These are phyloP conservation scores for Terfezia boudieri DNA, from an alignment of 495 filamentous ascomycete species.

Conservation along the genomic window DNA sequence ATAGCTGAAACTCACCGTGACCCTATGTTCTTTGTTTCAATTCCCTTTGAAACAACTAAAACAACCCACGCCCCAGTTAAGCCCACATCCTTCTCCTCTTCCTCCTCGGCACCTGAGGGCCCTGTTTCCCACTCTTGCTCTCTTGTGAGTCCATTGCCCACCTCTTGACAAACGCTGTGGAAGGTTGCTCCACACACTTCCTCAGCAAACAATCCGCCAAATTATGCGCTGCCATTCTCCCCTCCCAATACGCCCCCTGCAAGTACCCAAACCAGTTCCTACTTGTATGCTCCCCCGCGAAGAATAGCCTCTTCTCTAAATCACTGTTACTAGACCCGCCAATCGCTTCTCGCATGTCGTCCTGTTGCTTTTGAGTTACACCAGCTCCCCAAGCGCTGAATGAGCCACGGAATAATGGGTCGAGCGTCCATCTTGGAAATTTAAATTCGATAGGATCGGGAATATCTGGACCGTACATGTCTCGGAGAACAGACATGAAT, in stretches of 20 bases:
- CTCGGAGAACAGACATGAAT: conserved; percentile 35
- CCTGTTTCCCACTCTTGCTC: not conserved
- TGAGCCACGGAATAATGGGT: conserved; percentile 44
- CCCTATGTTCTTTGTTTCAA: too few species aligned
- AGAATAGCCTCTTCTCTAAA: conserved; percentile 28
- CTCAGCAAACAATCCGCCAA: conserved; percentile 13
- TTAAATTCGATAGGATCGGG: conserved; percentile 46
- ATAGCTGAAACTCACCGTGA: too few species aligned
- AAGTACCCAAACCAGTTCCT: conserved; percentile 49
- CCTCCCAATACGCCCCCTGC: conserved; percentile 31
- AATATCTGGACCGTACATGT: conserved; percentile 42
- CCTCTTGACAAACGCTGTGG: conserved; percentile 5
- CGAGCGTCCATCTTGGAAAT: conserved; percentile 47
- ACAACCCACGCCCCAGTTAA: too few species aligned
- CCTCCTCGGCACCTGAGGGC: too few species aligned
- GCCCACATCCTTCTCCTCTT: too few species aligned
- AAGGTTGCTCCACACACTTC: conserved; percentile 4
- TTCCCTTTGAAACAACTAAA: too few species aligned
- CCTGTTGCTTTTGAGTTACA: conserved; percentile 42
- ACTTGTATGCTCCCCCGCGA: conserved; percentile 51
- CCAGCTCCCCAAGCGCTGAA: conserved; percentile 56
- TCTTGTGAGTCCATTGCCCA: conserved; percentile 4
- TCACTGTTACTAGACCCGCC: conserved; percentile 19
- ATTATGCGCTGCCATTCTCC: conserved; percentile 6
- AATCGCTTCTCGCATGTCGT: conserved; percentile 49